Percentiles rank a stretch among this genome's conserved stretches.
phyloP scores from a whole-genome alignment of 179 eudicot species.

The Heliamphora pulchella region DNA sequence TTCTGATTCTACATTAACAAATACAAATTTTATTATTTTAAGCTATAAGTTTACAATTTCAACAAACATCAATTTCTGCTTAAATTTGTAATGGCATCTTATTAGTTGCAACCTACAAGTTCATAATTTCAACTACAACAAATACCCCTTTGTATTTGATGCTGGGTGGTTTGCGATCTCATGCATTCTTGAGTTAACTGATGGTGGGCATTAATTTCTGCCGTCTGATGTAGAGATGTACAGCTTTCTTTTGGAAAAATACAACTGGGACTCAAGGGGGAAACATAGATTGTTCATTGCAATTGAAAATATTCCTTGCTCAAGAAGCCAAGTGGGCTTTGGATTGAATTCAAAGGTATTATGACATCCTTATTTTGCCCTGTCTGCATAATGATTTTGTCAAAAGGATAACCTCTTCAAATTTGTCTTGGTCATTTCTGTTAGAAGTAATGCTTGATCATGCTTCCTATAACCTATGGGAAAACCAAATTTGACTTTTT shows the following conservation, averaged over 20 bases:
- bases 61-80: too few relatives aligned
- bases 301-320: constrained; percentile 61
- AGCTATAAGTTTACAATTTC: too few relatives aligned
- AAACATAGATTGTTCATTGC: constrained; percentile 62
- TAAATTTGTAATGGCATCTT: too few relatives aligned
- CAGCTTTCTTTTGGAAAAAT: constrained; percentile 68
- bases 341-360: constrained; percentile 61
- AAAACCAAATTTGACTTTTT: background rate
- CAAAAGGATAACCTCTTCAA: background rate
- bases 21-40: too few relatives aligned
- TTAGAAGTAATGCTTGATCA: background rate
- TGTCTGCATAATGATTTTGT: background rate
- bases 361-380: background rate
- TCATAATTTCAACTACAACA: too few relatives aligned
- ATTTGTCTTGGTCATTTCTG: background rate
- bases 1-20: too few relatives aligned
- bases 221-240: constrained; percentile 55
- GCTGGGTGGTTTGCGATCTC: background rate
- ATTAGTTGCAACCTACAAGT: too few relatives aligned
- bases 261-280: constrained; percentile 58
- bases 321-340: constrained; percentile 74
- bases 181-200: constrained; percentile 13
- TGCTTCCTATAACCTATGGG: background rate
- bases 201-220: background rate
- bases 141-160: background rate